Conservation (phyloP, 106 monocot genomes). For the Acanthochlamys bracteata region DNA sequence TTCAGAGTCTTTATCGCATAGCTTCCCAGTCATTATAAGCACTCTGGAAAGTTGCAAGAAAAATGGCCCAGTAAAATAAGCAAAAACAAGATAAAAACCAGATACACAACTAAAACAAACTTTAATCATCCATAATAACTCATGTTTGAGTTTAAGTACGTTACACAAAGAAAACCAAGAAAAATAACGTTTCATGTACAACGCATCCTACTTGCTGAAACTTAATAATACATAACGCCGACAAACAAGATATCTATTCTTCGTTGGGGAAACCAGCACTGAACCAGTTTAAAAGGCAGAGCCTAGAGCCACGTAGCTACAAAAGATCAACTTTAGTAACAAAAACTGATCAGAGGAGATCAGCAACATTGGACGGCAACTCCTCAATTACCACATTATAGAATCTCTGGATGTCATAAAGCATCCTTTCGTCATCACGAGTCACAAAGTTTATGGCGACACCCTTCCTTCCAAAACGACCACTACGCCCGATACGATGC, state of each 20-base stretch:
- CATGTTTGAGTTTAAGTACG: neutral
- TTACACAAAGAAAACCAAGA: neutral
- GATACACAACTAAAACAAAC: too few species aligned
- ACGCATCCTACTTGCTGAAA: neutral
- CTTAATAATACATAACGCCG: neutral
- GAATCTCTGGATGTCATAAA: slow-evolving; percentile 8
- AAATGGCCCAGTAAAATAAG: too few species aligned
- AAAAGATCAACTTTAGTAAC: neutral
- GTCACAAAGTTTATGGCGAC: slow-evolving; percentile 8
- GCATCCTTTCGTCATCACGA: slow-evolving; percentile 6
- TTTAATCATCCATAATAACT: neutral
- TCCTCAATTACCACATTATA: slow-evolving; percentile 10
- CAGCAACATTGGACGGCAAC: slow-evolving; percentile 10
- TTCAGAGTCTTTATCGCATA: too few species aligned
- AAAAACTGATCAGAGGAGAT: slow-evolving; percentile 5
- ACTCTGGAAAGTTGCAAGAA: too few species aligned
- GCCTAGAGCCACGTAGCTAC: neutral
- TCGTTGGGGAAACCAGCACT: neutral
- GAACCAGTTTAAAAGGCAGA: neutral
- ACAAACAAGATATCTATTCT: neutral
- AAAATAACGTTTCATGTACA: neutral
- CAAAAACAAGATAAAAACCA: too few species aligned
- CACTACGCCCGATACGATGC: slow-evolving; percentile 9
- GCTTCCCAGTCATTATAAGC: too few species aligned
- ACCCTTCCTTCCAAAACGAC: slow-evolving; percentile 9